Conservation (phyloP, 352 stramenopile species). For the Albugo candida region DNA sequence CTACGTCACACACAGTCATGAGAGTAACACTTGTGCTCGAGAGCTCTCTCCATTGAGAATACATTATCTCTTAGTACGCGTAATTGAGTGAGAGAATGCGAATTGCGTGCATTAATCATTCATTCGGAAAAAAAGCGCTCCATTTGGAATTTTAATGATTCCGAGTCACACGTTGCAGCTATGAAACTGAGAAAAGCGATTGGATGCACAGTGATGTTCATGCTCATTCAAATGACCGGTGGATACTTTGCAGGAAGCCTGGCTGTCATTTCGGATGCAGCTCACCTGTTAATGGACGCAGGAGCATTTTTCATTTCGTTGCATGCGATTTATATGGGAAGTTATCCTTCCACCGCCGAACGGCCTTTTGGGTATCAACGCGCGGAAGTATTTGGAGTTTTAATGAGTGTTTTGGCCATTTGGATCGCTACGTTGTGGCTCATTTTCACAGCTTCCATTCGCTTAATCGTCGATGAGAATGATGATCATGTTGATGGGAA, state of each 20-base stretch:
- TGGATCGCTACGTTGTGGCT: slow-evolving; percentile 86
- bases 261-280: slow-evolving; percentile 87
- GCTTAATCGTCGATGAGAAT: slow-evolving; percentile 20
- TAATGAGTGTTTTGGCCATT: slow-evolving; percentile 88
- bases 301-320: slow-evolving; percentile 64
- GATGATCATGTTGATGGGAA: slow-evolving; percentile 77
- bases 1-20: no score
- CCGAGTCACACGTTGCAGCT: no score
- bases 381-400: slow-evolving; percentile 89
- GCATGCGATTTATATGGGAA: slow-evolving; percentile 56
- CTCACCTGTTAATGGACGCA: slow-evolving; percentile 61
- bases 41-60: no score
- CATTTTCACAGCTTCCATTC: slow-evolving; percentile 76
- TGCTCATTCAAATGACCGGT: slow-evolving; percentile 89
- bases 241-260: slow-evolving; percentile 87
- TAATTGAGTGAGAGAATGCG: no score
- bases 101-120: no score
- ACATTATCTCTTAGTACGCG: no score
- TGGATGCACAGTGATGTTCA: slow-evolving; percentile 83
- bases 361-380: slow-evolving; percentile 93
- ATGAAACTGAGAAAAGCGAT: slow-evolving; percentile 61
- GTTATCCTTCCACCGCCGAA: slow-evolving; percentile 23
- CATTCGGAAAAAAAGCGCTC: slow-evolving; percentile 2
- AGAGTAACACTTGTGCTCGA: no score
- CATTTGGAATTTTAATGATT: no score